phyloP scores from a whole-genome alignment of 768 basidiomycete genomes.

The Favolaschia claudopus region DNA sequence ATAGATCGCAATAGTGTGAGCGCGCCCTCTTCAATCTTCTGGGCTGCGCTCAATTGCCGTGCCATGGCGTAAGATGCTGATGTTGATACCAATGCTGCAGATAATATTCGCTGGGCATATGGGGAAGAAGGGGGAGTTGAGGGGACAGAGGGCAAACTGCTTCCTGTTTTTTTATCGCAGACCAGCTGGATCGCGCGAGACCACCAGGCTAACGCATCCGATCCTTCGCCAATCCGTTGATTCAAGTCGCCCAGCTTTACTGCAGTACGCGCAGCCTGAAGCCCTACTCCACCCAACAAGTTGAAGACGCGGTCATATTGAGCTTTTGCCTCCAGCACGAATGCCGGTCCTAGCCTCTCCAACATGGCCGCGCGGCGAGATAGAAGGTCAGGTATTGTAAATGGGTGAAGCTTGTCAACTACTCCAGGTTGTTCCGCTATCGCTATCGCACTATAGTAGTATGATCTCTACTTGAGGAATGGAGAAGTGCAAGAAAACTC shows the following conservation, averaged over 20 bases:
- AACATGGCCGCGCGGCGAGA: constrained; percentile 61
- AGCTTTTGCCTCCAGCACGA: constrained; percentile 59
- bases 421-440: constrained; percentile 50
- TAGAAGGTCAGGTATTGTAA: constrained; percentile 63
- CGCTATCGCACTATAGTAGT: constrained; percentile 45
- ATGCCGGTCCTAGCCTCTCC: constrained; percentile 65
- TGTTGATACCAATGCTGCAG: constrained; percentile 69
- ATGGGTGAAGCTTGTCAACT: constrained; percentile 51
- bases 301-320: constrained; percentile 69
- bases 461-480: background rate
- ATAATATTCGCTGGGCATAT: constrained; percentile 66
- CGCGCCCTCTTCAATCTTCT: constrained; percentile 60
- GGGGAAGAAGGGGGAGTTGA: constrained; percentile 59
- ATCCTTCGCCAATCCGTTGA: constrained; percentile 57
- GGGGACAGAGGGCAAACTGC: constrained; percentile 42
- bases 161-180: constrained; percentile 37
- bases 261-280: constrained; percentile 62
- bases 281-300: constrained; percentile 44
- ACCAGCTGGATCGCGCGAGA: constrained; percentile 58
- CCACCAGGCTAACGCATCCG: constrained; percentile 76
- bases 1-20: constrained; percentile 64
- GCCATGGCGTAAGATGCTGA: constrained; percentile 74
- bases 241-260: constrained; percentile 74
- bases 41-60: constrained; percentile 62
- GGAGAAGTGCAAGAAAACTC: no score